Base-by-base conservation (phyloP, 2,329 filamentous ascomycete species). In the Cladobotryum mycophilum region DNA sequence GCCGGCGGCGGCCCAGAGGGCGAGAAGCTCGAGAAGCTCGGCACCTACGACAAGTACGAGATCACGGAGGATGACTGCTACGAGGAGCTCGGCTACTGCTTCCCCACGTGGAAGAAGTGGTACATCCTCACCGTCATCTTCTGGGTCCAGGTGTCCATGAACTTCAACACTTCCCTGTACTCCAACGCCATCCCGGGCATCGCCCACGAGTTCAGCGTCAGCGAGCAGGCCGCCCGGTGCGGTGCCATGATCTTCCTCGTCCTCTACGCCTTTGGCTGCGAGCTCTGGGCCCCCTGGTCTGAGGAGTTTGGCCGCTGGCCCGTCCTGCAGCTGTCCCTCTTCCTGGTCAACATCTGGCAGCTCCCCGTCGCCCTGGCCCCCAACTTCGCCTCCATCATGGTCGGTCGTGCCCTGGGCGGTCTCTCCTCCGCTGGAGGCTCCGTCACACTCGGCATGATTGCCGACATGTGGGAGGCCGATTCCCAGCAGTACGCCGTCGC, bases 261-360 rank as follows among this genome's bases (percentile, higher is more conserved):
- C 46, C 67, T 84, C 2, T 93, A 95, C 65, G 88, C 88, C 36
- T 91, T 93, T 64, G 89, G 89, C 35, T 93, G 89, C 65, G 89
- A 93, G 67, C 76, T 92, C 0, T 93, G 89, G 89, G 89, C 89
- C 0, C 89, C 89, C 0, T 93, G 88, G 86, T 87, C 82, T 42
- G 89, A 95, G 65, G 89, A 93, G 61, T 74, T 92, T 45, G 89
- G 89, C 17, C 81, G 89, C 45, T 86, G 83, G 72, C 84, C 84
- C 2, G 79, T 93, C 49, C 74, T 92, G 18, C 88, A 92, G 73
- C 69, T 78, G 20, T 87, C 82, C 36, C 70, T 93, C 48, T 78
- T 86, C 56, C 71, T 93, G 11, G 86, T 91, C 66, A 93, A 93
- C 60, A 67, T 92, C 49, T 93, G 79, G 75, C 85, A 88, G 56